These are phyloP conservation scores for Ceratorhiza oryzae-sativae DNA, from an alignment of 1,284 basidiomycete genomes.

Conservation along the genomic window DNA sequence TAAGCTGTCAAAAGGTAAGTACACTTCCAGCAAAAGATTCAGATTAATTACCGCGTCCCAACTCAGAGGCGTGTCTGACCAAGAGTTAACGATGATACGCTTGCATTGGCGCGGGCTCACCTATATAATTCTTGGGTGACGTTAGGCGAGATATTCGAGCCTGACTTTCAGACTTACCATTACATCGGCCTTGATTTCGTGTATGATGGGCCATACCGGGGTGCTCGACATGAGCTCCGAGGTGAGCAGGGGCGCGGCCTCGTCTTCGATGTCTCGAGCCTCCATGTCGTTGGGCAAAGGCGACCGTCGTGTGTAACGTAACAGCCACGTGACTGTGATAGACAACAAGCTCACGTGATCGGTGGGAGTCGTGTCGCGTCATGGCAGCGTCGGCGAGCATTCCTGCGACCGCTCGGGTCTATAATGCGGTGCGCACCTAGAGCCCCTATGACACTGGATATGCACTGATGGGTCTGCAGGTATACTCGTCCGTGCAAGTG, in stretches of 20 bases:
- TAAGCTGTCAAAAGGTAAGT: constrained; percentile 58
- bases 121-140: constrained; percentile 64
- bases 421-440: constrained; percentile 66
- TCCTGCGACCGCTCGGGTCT: constrained; percentile 56
- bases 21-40: constrained; percentile 43
- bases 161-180: constrained; percentile 11
- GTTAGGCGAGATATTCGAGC: not conserved
- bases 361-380: constrained; percentile 39
- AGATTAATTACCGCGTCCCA: constrained; percentile 65
- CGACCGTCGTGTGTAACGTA: too few relatives aligned
- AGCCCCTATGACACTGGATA: not conserved
- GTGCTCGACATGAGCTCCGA: constrained; percentile 37
- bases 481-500: constrained; percentile 88
- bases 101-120: constrained; percentile 50
- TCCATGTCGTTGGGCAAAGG: constrained; percentile 36
- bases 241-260: constrained; percentile 34
- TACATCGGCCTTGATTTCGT: constrained; percentile 41
- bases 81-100: constrained; percentile 15
- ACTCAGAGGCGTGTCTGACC: constrained; percentile 73
- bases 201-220: constrained; percentile 40
- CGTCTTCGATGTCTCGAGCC: constrained; percentile 28
- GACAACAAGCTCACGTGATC: constrained; percentile 30
- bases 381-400: constrained; percentile 39
- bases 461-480: not conserved
- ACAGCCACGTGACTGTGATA: constrained; percentile 20